These are phyloP conservation scores for Aspergillus baeticus DNA, from an alignment of 495 filamentous ascomycete species.

Conservation along the genomic window DNA sequence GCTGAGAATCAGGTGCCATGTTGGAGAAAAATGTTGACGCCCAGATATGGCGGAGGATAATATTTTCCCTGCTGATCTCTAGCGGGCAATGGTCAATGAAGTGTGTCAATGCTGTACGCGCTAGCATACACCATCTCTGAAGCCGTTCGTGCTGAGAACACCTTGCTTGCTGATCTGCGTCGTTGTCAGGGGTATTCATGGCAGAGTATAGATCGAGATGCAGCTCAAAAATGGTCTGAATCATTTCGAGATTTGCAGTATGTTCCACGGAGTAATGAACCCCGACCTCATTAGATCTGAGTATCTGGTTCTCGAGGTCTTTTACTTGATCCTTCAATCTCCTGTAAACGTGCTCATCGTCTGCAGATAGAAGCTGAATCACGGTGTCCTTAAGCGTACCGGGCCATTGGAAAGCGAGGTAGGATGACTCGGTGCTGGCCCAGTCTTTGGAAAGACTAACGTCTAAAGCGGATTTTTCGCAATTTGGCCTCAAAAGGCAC, in stretches of 20 bases:
- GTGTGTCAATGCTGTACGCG: constrained; percentile 59
- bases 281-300: constrained; percentile 22
- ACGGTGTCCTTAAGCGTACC: constrained; percentile 68
- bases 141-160: constrained; percentile 66
- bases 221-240: constrained; percentile 81
- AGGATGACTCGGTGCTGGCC: constrained; percentile 47
- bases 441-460: constrained; percentile 19
- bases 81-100: constrained; percentile 37
- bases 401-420: constrained; percentile 67
- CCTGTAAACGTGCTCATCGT: constrained; percentile 69
- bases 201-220: constrained; percentile 82
- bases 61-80: constrained; percentile 23
- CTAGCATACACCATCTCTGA: constrained; percentile 71
- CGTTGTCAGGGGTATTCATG: constrained; percentile 72
- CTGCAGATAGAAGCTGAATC: constrained; percentile 61
- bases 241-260: constrained; percentile 49
- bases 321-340: constrained; percentile 46
- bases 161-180: constrained; percentile 58
- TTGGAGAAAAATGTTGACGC: constrained; percentile 72
- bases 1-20: constrained; percentile 61
- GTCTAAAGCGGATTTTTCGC: constrained; percentile 20
- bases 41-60: constrained; percentile 74
- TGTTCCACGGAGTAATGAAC: constrained; percentile 30
- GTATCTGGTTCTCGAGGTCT: constrained; percentile 30
- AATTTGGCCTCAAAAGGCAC: constrained; percentile 50